These are phyloP conservation scores for Schizosaccharomyces octosporus DNA, from an alignment of 805 yeast species.

Conservation along the genomic window DNA sequence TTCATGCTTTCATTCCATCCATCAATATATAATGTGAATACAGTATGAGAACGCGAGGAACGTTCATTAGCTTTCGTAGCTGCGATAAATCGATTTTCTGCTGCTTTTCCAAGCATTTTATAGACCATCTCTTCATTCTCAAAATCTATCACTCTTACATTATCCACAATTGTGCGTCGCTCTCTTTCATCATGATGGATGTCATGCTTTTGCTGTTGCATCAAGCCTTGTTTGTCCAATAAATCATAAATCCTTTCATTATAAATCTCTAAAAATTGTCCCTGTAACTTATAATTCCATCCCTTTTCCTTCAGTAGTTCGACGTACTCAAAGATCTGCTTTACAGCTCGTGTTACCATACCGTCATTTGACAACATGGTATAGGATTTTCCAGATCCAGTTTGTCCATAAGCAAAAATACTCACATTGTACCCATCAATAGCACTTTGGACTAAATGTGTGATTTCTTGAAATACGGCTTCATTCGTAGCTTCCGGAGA, in stretches of 20 bases:
- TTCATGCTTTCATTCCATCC: conserved; percentile 31
- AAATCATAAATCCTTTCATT: conserved; percentile 66
- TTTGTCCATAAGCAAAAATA: conserved; percentile 90
- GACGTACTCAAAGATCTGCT: conserved; percentile 40
- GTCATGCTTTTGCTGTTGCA: conserved; percentile 25
- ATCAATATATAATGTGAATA: conserved; percentile 38
- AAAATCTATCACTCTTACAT: conserved; percentile 27
- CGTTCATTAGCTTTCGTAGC: conserved; percentile 57
- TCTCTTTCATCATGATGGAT: conserved; percentile 46
- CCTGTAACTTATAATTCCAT: conserved; percentile 37
- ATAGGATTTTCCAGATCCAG: conserved; percentile 82
- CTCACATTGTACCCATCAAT: conserved; percentile 80
- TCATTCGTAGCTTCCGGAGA: conserved; percentile 26
- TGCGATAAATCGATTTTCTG: conserved; percentile 46
- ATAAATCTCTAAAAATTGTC: conserved; percentile 73
- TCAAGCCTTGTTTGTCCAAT: conserved; percentile 14
- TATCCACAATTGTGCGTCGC: conserved; percentile 35
- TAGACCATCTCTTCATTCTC: conserved; percentile 25
- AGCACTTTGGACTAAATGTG: conserved; percentile 65
- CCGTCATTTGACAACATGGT: conserved; percentile 65
- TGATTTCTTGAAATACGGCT: conserved; percentile 58
- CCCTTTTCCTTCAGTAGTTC: conserved; percentile 25
- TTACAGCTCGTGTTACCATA: conserved; percentile 56
- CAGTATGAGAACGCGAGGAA: conserved; percentile 79
- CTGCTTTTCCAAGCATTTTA: conserved; percentile 28